phyloP scores from a whole-genome alignment of 2,329 filamentous ascomycete species.

The Hymenoscyphus fructigenus region DNA sequence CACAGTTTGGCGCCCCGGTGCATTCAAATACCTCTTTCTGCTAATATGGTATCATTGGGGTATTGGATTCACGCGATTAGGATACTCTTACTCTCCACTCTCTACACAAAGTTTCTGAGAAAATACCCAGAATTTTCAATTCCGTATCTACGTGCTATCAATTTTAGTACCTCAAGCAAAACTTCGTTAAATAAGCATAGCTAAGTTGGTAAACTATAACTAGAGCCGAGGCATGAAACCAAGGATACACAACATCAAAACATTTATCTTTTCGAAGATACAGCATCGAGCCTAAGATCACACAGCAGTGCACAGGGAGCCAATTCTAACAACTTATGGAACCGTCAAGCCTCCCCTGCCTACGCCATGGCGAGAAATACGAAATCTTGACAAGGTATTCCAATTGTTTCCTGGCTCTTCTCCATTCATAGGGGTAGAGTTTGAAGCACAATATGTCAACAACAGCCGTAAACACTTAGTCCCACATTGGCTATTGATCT shows the following conservation, averaged over 20 bases:
- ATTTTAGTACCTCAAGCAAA: not conserved
- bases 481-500: not conserved
- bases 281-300: not conserved
- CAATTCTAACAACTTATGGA: not conserved
- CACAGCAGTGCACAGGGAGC: not conserved
- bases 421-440: not conserved
- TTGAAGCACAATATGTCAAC: not conserved
- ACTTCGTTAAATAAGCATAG: not conserved
- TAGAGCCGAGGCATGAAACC: not conserved
- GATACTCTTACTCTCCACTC: not conserved
- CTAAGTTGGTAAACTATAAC: not conserved
- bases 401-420: not conserved
- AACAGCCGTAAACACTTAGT: not conserved
- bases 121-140: not conserved
- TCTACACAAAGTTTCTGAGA: not conserved
- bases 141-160: not conserved
- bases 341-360: not conserved
- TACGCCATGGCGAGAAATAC: not conserved
- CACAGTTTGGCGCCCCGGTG: not conserved
- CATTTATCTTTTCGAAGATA: not conserved
- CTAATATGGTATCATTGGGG: not conserved
- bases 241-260: not conserved
- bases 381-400: not conserved
- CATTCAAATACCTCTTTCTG: not conserved
- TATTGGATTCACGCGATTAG: not conserved